phyloP scores from a whole-genome alignment of 805 yeast genomes.

The Millerozyma acaciae region DNA sequence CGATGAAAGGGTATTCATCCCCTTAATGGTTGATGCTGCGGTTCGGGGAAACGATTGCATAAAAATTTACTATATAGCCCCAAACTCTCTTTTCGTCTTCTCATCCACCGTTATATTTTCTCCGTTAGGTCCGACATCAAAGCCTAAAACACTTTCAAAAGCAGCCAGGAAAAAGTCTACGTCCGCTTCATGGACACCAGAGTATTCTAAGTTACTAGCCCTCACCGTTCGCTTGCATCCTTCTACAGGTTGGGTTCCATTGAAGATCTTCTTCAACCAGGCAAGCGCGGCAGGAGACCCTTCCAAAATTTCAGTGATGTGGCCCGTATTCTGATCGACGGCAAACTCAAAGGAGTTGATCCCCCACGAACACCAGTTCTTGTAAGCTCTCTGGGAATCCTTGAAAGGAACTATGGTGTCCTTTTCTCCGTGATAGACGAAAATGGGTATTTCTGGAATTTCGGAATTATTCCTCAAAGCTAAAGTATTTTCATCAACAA shows the following conservation, averaged over 20 bases:
- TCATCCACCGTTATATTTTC: slow-evolving; percentile 27
- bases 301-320: slow-evolving; percentile 17
- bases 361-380: slow-evolving; percentile 26
- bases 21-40: too few species aligned
- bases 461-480: slow-evolving; percentile 11
- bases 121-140: slow-evolving; percentile 22
- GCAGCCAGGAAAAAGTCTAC: slow-evolving; percentile 11
- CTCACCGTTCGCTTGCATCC: slow-evolving; percentile 52
- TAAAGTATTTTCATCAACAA: slow-evolving; percentile 21
- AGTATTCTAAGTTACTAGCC: slow-evolving; percentile 42
- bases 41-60: too few species aligned
- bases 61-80: too few species aligned
- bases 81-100: too few species aligned
- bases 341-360: slow-evolving; percentile 26
- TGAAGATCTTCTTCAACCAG: slow-evolving; percentile 17
- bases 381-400: slow-evolving; percentile 18
- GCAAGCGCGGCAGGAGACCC: slow-evolving; percentile 20
- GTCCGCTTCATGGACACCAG: slow-evolving; percentile 44
- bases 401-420: slow-evolving; percentile 19
- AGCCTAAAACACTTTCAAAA: slow-evolving; percentile 14
- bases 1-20: too few species aligned
- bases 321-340: slow-evolving; percentile 21
- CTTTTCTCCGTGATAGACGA: slow-evolving; percentile 16
- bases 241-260: slow-evolving; percentile 42
- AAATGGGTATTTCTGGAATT: slow-evolving; percentile 19